A percentile compares a stretch with the other conserved stretches of the same genome.
Conservation (phyloP, 257 asterid species). For the Nicotiana sylvestris region DNA sequence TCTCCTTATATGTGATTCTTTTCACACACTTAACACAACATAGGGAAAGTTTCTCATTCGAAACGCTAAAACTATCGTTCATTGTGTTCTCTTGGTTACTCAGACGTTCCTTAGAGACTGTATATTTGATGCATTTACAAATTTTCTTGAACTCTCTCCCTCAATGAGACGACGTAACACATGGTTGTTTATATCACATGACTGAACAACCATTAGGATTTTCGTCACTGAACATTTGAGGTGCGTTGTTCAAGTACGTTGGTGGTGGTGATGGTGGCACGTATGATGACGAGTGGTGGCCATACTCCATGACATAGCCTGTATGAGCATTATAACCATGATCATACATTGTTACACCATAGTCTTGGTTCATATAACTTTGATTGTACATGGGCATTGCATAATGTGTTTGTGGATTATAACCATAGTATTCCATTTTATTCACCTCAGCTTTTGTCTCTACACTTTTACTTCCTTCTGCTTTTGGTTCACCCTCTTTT, state of each 20-base stretch:
- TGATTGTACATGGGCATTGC: slow-evolving; percentile 53
- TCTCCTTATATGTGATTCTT: not conserved
- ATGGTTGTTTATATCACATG: slow-evolving; percentile 42
- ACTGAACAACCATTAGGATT: slow-evolving; percentile 80
- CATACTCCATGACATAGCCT: slow-evolving; percentile 39
- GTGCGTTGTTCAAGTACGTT: slow-evolving; percentile 11
- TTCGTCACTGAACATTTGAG: slow-evolving; percentile 78
- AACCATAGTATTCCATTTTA: slow-evolving; percentile 48
- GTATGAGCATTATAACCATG: slow-evolving; percentile 23
- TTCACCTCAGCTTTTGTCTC: slow-evolving; percentile 45
- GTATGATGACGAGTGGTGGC: slow-evolving; percentile 13
- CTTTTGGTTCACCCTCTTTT: slow-evolving; percentile 23
- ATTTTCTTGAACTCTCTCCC: slow-evolving; percentile 16
- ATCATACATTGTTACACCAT: slow-evolving; percentile 34
- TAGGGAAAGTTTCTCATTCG: not conserved
- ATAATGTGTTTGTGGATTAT: slow-evolving; percentile 40
- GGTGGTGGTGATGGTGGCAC: slow-evolving; percentile 57
- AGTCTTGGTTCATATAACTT: slow-evolving; percentile 48
- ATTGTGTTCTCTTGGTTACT: not conserved
- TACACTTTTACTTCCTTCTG: slow-evolving; percentile 31
- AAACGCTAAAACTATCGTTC: not conserved
- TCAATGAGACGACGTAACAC: not conserved
- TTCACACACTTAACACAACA: not conserved
- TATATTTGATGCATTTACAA: slow-evolving; percentile 31
- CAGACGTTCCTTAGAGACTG: not conserved